Base-by-base conservation (phyloP, 768 basidiomycete genomes). In the Gloeostereum incarnatum region DNA sequence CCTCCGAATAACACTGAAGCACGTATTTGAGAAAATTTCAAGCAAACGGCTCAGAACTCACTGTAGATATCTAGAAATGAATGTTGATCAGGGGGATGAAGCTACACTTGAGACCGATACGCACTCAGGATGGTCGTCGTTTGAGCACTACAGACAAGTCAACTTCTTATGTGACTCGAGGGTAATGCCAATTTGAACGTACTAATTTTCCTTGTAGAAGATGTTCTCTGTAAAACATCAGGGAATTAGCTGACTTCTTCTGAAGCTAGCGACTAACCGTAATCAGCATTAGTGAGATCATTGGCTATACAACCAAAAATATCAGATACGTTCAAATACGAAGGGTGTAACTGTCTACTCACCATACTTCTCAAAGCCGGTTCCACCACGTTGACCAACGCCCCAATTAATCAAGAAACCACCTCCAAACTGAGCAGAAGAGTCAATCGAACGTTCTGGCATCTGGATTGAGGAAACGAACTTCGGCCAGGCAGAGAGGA, bases 151-250 rank as follows among this genome's bases (percentile, higher is more conserved):
- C 8, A 31, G 31, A 21, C 35, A 6, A 11, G 14, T 18, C 10
- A 29, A 20, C 16, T 39, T 13, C 34, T 43, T 13, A 36, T 20
- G 31, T 4, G 7, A n/a, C 1, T 16, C 27, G 27, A 21, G 4
- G n/a, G 13, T 25, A 32, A 22, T 13, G 14, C 19, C 20, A 14
- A 18, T 3, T 7, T 2, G 3, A 6, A 48, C 65, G 39, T 46
- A 70, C 69, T 71, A 73, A 35, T 60, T 64, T 39, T 73, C 70
- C 48, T 71, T 71, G 50, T 71, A 71, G 42, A 73, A 73, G 1
- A 73, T 56, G 39, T 67, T 64, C 47, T 73, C 69, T 71, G 31
- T 11, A 18, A n/a, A n/a, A 26, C 18, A 22, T n/a, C 22, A 29
- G 18, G 38, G n/a, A 45, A 36, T 31, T 8, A 10, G 17, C 1